A percentile compares a stretch with the other conserved stretches of the same genome.
Evolutionary conservation across 805 yeast species (phyloP).

Genomic region (Myxozyma vanderwaltii): DNA sequence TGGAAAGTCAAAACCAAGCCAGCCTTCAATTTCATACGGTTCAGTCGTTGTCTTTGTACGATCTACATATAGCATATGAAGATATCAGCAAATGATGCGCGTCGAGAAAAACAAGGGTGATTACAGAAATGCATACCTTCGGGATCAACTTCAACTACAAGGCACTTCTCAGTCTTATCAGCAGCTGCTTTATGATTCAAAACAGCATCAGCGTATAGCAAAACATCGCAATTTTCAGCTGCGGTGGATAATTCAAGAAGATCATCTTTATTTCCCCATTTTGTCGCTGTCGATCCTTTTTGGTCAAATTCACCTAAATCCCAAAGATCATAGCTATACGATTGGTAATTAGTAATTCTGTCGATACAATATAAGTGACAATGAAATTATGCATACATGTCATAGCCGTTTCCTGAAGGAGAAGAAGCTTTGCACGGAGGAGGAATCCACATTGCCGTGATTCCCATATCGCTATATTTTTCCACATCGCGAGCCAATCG

Average conservation of each 20-base stretch:
- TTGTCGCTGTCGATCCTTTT: conserved; percentile 26
- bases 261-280: conserved; percentile 31
- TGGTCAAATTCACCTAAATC: conserved; percentile 35
- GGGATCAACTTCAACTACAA: conserved; percentile 27
- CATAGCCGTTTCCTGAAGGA: conserved; percentile 33
- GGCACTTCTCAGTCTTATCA: conserved; percentile 24
- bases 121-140: conserved; percentile 1
- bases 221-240: conserved; percentile 11
- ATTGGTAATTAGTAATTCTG: conserved; percentile 9
- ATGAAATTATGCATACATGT: conserved; percentile 7
- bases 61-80: conserved; percentile 10
- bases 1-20: conserved; percentile 32
- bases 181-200: conserved; percentile 34
- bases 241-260: conserved; percentile 13
- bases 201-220: conserved; percentile 27
- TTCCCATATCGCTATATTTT: conserved; percentile 25
- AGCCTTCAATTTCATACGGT: conserved; percentile 30
- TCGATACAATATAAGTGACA: not conserved
- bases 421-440: conserved; percentile 31
- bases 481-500: conserved; percentile 13
- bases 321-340: too few species aligned
- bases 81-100: not conserved
- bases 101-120: not conserved
- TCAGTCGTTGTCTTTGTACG: conserved; percentile 26
- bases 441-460: conserved; percentile 31